Evolutionary conservation across 2,329 filamentous ascomycete genomes (phyloP), one percentile per base, ranked within the genome.

Genomic region (Trichoderma atroviride): DNA sequence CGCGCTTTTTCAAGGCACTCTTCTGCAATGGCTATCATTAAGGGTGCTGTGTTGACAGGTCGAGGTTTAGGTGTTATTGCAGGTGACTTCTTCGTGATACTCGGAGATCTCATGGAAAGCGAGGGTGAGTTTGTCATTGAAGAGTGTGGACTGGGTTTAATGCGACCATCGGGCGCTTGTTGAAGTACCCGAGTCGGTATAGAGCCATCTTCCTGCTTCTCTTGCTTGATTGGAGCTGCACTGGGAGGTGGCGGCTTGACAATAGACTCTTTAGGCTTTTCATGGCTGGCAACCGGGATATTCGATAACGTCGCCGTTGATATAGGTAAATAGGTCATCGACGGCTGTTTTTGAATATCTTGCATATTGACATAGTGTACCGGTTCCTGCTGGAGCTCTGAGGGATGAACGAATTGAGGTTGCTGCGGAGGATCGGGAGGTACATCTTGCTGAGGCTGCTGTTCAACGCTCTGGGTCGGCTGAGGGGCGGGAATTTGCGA

Each of bases 1-100:
- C 90, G 87, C 19, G 92, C 92, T 65, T 88, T 89, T 31, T 82
- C 81, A 64, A 94, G 88, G 74, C 92, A 93, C 73, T 95, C 91
- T 74, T 95, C 91, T 2, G 91, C 91, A 16, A 93, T 83, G n/a
- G 86, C 87, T 9, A 93, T 82, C 69, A 94, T 82, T 10, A 94
- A 81, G 2, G 89, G 82, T 3, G 87, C 81, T 0, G 84, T 85
- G 68, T 88, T 86, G 10, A 83, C 77, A 10, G 83, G 82, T 4
- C 80, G 77, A 9, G 79, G 76, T 71, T 82, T 82, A 5, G 80
- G 76, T 0, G 80, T 78, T 4, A 80, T 75, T 7, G 81, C 81
- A 2, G 83, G 82, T 1, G 82, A 83, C 62, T 77, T 79, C 70
- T 81, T 83, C 1, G 79, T 77, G 33, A 83, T 79, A 70, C 79